These are phyloP conservation scores for Arachis monticola DNA, from an alignment of 331 rosid genomes.

Conservation along the genomic window DNA sequence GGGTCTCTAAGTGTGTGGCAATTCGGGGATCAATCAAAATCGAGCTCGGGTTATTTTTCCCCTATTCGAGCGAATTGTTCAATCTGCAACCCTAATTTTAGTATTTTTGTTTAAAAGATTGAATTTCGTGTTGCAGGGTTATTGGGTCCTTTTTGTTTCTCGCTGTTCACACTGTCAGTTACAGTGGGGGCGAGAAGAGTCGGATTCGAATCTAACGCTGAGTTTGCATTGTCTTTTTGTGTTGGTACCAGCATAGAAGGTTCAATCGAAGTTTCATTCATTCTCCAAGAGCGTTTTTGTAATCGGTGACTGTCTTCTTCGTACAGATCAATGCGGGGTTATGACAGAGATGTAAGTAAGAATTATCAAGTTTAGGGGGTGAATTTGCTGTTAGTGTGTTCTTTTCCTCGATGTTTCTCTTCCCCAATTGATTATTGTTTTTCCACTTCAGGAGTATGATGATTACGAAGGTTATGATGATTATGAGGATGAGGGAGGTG, in stretches of 20 bases:
- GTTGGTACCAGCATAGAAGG: constrained; percentile 24
- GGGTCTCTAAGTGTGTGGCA: constrained; percentile 8
- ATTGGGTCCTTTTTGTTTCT: neutral
- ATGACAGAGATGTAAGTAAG: constrained; percentile 74
- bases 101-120: neutral
- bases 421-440: constrained; percentile 7
- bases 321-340: constrained; percentile 62
- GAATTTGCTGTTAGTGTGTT: neutral
- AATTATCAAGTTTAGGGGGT: constrained; percentile 5
- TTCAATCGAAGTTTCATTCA: constrained; percentile 7
- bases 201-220: constrained; percentile 12
- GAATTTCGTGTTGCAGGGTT: constrained; percentile 1
- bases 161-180: constrained; percentile 39
- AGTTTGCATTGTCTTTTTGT: constrained; percentile 24
- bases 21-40: constrained; percentile 6
- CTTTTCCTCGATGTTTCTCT: neutral
- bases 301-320: constrained; percentile 31
- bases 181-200: constrained; percentile 15
- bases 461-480: constrained; percentile 68
- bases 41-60: neutral
- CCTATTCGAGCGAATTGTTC: constrained; percentile 2
- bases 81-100: constrained; percentile 26
- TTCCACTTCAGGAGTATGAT: constrained; percentile 51
- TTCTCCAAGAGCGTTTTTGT: constrained; percentile 27
- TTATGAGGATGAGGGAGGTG: constrained; percentile 53